Evolutionary conservation across 2,329 filamentous ascomycete genomes (phyloP).

Genomic region (Trichoderma afroharzianum): DNA sequence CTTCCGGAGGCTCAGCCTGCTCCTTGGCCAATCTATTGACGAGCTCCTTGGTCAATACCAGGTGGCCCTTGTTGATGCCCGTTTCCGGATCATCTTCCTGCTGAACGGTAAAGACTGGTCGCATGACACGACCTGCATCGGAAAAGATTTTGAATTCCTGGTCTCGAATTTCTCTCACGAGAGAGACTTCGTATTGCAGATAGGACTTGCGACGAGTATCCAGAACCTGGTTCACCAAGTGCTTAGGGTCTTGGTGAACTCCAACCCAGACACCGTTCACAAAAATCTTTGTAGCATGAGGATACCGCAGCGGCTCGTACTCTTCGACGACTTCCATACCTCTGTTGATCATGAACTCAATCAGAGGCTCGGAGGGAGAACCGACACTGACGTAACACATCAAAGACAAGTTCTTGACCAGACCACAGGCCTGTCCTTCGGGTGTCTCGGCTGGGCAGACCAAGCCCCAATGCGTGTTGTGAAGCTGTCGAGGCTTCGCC

Average conservation of each 20-base stretch:
- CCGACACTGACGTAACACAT: slow-evolving; percentile 99
- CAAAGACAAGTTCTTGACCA: slow-evolving; percentile 95
- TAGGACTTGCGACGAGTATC: slow-evolving; percentile 75
- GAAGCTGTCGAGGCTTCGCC: slow-evolving; percentile 93
- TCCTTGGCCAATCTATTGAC: slow-evolving; percentile 69
- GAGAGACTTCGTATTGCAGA: slow-evolving; percentile 87
- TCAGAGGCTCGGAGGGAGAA: slow-evolving; percentile 82
- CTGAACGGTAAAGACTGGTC: slow-evolving; percentile 90
- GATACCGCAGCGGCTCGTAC: slow-evolving; percentile 80
- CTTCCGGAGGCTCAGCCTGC: slow-evolving; percentile 62
- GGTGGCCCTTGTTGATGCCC: slow-evolving; percentile 56
- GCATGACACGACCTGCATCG: slow-evolving; percentile 90
- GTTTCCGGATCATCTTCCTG: slow-evolving; percentile 73
- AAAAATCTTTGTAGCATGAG: slow-evolving; percentile 95
- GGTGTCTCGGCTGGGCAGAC: slow-evolving; percentile 97
- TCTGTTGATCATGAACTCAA: slow-evolving; percentile 91
- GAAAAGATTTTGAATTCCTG: slow-evolving; percentile 98
- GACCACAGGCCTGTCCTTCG: slow-evolving; percentile 94
- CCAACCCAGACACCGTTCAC: slow-evolving; percentile 98
- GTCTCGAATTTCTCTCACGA: slow-evolving; percentile 94
- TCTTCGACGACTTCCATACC: slow-evolving; percentile 97
- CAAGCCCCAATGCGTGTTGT: slow-evolving; percentile 98
- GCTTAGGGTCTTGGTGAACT: slow-evolving; percentile 82
- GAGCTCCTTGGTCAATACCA: slow-evolving; percentile 82
- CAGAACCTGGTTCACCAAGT: slow-evolving; percentile 75